Conservation (phyloP, 1,139 yeast species). For the Hemisphaericaspora lyxosophila region DNA sequence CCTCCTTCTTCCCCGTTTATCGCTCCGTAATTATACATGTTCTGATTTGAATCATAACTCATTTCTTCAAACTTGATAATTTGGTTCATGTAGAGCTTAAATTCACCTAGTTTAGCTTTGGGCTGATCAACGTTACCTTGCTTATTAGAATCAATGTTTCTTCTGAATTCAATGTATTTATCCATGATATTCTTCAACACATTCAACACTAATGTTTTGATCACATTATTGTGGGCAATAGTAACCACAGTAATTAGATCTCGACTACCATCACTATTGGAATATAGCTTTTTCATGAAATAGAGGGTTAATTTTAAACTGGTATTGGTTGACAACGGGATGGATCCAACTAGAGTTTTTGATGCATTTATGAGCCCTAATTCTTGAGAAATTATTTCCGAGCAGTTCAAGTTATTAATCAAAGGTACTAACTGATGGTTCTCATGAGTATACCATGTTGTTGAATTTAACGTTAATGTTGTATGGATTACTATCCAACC, state of each 20-base stretch:
- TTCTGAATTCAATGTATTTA: constrained; percentile 45
- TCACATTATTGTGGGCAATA: constrained; percentile 44
- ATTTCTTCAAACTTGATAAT: constrained; percentile 51
- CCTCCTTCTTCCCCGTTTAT: constrained; percentile 15
- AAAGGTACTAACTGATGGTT: constrained; percentile 41
- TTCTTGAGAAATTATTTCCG: constrained; percentile 56
- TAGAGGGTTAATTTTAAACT: constrained; percentile 41
- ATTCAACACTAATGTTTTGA: constrained; percentile 46
- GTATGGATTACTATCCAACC: constrained; percentile 26
- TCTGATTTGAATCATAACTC: constrained; percentile 40
- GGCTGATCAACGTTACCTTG: constrained; percentile 14
- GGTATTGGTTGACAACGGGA: constrained; percentile 32
- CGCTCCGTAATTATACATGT: constrained; percentile 38
- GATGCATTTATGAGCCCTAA: constrained; percentile 53
- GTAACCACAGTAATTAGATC: constrained; percentile 53
- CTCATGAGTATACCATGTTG: constrained; percentile 57
- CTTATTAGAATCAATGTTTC: constrained; percentile 20
- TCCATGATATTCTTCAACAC: constrained; percentile 51
- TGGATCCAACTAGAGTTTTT: constrained; percentile 45
- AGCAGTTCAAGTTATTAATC: constrained; percentile 46
- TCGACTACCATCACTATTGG: constrained; percentile 44
- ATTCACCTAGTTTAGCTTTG: constrained; percentile 43
- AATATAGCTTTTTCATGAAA: constrained; percentile 48
- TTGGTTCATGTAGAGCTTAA: constrained; percentile 52
- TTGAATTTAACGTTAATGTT: constrained; percentile 52